phyloP scores from a whole-genome alignment of 768 basidiomycete genomes.

The Mycena belliarum region DNA sequence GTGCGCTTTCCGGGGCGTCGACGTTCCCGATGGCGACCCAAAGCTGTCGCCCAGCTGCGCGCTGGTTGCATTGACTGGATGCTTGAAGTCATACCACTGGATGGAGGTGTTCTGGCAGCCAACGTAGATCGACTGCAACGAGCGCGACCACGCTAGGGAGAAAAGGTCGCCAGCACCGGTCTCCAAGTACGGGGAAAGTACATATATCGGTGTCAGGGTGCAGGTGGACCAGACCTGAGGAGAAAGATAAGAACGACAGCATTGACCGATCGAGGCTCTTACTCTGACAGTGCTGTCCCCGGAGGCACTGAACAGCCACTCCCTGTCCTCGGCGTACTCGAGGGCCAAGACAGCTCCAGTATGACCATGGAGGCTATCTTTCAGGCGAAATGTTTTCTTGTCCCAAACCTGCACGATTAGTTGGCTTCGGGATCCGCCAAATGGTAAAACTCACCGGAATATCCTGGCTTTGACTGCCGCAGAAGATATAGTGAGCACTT shows the following conservation, averaged over 20 bases:
- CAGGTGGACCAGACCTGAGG: constrained; percentile 80
- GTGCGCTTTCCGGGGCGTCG: constrained; percentile 54
- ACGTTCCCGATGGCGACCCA: constrained; percentile 33
- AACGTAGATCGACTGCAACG: constrained; percentile 72
- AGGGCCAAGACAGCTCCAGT: constrained; percentile 82
- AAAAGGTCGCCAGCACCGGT: constrained; percentile 86
- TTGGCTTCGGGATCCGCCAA: background rate
- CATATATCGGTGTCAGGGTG: constrained; percentile 63
- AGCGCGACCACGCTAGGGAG: constrained; percentile 76
- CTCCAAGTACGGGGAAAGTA: constrained; percentile 78
- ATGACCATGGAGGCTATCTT: constrained; percentile 74
- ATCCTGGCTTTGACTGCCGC: constrained; percentile 76
- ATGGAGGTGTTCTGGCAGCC: constrained; percentile 94
- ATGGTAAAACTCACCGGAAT: constrained; percentile 57
- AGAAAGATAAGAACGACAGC: background rate
- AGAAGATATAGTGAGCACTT: constrained; percentile 73
- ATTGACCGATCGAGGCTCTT: constrained; percentile 29
- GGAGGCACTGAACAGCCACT: constrained; percentile 90
- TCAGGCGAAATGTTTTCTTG: constrained; percentile 66
- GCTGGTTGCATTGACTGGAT: constrained; percentile 21
- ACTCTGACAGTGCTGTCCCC: constrained; percentile 90
- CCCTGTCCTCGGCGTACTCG: constrained; percentile 63
- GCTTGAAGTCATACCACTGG: constrained; percentile 77
- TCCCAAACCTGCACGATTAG: constrained; percentile 78
- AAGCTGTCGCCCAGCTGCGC: constrained; percentile 4